Evolutionary conservation across 495 filamentous ascomycete species (phyloP).

Genomic region (Trypethelium eluteriae): DNA sequence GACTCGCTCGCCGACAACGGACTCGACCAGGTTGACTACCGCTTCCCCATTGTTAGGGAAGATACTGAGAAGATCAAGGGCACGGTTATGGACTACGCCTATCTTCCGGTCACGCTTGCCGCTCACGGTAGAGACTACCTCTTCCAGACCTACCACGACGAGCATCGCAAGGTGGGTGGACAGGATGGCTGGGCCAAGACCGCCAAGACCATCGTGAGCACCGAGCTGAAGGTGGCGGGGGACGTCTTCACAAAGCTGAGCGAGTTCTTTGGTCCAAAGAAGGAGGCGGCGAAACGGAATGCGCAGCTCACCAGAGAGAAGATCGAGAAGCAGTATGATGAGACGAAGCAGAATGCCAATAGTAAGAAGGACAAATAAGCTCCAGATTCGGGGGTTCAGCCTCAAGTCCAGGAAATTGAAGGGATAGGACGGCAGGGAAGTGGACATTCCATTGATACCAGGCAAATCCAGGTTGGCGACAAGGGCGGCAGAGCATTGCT

Average conservation of each 20-base stretch:
- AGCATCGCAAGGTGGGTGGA: slow-evolving; percentile 69
- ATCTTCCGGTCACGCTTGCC: slow-evolving; percentile 56
- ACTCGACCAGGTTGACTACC: slow-evolving; percentile 64
- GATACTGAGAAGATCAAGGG: slow-evolving; percentile 68
- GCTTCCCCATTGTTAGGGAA: slow-evolving; percentile 83
- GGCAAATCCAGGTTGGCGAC: neutral
- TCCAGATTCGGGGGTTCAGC: too few species aligned
- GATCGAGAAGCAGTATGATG: slow-evolving; percentile 15
- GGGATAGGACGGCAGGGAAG: neutral
- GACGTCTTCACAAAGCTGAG: slow-evolving; percentile 57
- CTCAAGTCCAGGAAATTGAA: too few species aligned
- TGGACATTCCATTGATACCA: neutral
- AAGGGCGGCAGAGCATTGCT: neutral
- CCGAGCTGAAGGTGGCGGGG: slow-evolving; percentile 60
- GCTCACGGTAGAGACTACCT: slow-evolving; percentile 70
- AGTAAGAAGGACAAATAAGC: slow-evolving; percentile 2
- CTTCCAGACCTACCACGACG: slow-evolving; percentile 58
- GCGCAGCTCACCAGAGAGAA: slow-evolving; percentile 16
- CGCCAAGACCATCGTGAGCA: slow-evolving; percentile 68
- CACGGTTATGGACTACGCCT: slow-evolving; percentile 56
- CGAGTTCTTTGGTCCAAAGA: slow-evolving; percentile 42
- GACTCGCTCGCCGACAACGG: slow-evolving; percentile 72
- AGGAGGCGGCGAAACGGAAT: slow-evolving; percentile 27
- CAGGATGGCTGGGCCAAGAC: slow-evolving; percentile 55
- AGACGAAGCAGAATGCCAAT: slow-evolving; percentile 17